phyloP scores from a whole-genome alignment of 169 alveolate genomes.

The Hammondia hammondi region DNA sequence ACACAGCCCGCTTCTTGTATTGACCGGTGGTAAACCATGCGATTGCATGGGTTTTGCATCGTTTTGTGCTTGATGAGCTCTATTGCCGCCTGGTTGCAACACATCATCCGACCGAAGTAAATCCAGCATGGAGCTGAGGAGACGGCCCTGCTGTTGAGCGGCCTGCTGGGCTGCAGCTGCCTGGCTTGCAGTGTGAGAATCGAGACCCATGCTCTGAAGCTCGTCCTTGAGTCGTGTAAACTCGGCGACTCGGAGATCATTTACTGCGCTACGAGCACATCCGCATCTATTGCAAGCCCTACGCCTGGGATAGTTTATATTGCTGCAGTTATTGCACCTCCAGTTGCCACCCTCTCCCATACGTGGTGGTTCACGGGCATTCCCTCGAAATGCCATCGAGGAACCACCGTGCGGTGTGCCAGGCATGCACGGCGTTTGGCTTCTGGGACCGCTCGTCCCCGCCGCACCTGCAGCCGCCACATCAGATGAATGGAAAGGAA shows the following conservation, averaged over 20 bases:
- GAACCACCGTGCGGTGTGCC: slow-evolving; percentile 30
- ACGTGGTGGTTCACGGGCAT: slow-evolving; percentile 54
- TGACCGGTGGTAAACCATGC: not conserved
- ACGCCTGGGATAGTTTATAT: slow-evolving; percentile 79
- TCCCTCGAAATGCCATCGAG: slow-evolving; percentile 31
- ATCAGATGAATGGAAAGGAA: not conserved
- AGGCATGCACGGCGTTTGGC: not conserved
- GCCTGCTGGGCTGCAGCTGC: slow-evolving; percentile 69
- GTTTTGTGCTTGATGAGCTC: not conserved
- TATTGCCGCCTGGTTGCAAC: not conserved
- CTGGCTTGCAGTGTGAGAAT: slow-evolving; percentile 41
- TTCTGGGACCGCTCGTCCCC: not conserved
- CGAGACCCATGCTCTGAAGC: slow-evolving; percentile 47
- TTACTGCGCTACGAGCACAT: slow-evolving; percentile 71
- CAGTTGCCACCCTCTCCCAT: slow-evolving; percentile 78
- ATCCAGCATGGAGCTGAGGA: not conserved
- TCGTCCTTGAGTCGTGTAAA: slow-evolving; percentile 44
- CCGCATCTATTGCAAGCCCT: slow-evolving; percentile 76
- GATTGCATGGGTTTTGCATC: not conserved
- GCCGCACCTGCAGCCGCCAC: not conserved
- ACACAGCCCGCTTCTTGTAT: not conserved
- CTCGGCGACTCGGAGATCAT: slow-evolving; percentile 72
- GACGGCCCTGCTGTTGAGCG: slow-evolving; percentile 56
- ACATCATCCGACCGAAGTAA: not conserved
- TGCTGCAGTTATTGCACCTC: slow-evolving; percentile 78